phyloP scores from a whole-genome alignment of 768 basidiomycete genomes.

The Trametes cingulata region DNA sequence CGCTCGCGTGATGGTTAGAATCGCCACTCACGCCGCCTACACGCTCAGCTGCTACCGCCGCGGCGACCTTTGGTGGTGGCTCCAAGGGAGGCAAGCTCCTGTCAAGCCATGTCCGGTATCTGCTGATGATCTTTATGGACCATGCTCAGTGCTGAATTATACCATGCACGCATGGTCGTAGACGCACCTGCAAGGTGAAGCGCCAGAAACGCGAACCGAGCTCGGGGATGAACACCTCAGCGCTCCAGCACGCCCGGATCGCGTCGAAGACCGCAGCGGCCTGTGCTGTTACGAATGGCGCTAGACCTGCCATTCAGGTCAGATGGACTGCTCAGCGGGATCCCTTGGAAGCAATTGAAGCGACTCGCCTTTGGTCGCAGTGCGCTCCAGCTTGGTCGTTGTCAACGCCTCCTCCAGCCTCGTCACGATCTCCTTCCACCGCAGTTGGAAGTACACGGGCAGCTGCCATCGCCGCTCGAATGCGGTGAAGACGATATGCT shows the following conservation, averaged over 20 bases:
- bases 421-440: slow-evolving; percentile 92
- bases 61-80: slow-evolving; percentile 34
- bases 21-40: slow-evolving; percentile 25
- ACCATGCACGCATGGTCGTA: neutral
- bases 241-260: slow-evolving; percentile 81
- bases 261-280: slow-evolving; percentile 71
- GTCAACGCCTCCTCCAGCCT: slow-evolving; percentile 70
- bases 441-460: slow-evolving; percentile 93
- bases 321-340: neutral
- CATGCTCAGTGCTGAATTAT: neutral
- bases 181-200: slow-evolving; percentile 79
- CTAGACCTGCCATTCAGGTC: slow-evolving; percentile 18
- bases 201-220: slow-evolving; percentile 88
- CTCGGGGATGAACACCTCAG: slow-evolving; percentile 82
- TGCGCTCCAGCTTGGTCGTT: slow-evolving; percentile 43
- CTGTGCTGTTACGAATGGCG: slow-evolving; percentile 59
- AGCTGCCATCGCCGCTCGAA: slow-evolving; percentile 94
- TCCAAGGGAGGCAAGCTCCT: slow-evolving; percentile 49
- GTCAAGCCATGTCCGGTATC: slow-evolving; percentile 82
- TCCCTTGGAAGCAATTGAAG: neutral
- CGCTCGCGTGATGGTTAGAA: neutral
- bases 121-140: slow-evolving; percentile 66
- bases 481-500: slow-evolving; percentile 63
- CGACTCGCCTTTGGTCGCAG: slow-evolving; percentile 42
- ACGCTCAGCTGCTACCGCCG: slow-evolving; percentile 38